Evolutionary conservation across 163 green algal genomes (phyloP), one percentile per base, ranked within the genome.

Genomic region (Prototheca cutis): DNA sequence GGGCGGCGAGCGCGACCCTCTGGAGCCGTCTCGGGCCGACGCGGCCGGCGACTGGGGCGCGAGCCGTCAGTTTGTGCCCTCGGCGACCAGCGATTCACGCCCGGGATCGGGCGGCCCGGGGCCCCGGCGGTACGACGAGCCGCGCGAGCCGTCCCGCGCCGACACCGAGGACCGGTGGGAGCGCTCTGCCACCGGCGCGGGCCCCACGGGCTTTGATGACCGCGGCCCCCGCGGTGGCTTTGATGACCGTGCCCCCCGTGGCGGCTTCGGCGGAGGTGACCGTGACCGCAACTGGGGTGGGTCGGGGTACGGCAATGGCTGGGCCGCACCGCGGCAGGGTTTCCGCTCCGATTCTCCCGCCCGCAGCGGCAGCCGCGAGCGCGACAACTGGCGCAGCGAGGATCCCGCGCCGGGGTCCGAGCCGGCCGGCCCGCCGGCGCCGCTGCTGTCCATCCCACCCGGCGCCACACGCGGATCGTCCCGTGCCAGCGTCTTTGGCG

Each of bases 101-200:
- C 36, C 36, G 36, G 36, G 36, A 15, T 45, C 36, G 36, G 27
- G 45, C 55, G 17, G 48, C 33, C 29, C 67, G 13, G 68, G 62
- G 24, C 62, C 55, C 42, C 68, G 54, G 51, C 17, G 24, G 23
- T 67, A 60, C 48, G 60, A 30, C 36, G 63, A 61, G 33, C 13
- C 53, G 23, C 40, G 52, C 3, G 71, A 72, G 30, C 62, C 74
- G 0, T 81, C 70, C 4, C 69, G 73, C 10, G 84, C 83, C 27
- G 83, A 89, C 60, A 59, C 71, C 13, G 83, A 85, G 57, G 76
- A 83, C 61, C 70, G 70, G 45, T 86, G 81, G 76, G 54, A 53
- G 45, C 59, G 58, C 39, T 51, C 31, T 40, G 59, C 52, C 29
- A 40, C 15, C 24, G 27, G 19, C 24, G 24, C 27, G 45, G 18